Percentiles rank a stretch among this genome's conserved stretches.
Evolutionary conservation across 352 stramenopile genomes (phyloP).

Genomic region (Pythium myriotylum): DNA sequence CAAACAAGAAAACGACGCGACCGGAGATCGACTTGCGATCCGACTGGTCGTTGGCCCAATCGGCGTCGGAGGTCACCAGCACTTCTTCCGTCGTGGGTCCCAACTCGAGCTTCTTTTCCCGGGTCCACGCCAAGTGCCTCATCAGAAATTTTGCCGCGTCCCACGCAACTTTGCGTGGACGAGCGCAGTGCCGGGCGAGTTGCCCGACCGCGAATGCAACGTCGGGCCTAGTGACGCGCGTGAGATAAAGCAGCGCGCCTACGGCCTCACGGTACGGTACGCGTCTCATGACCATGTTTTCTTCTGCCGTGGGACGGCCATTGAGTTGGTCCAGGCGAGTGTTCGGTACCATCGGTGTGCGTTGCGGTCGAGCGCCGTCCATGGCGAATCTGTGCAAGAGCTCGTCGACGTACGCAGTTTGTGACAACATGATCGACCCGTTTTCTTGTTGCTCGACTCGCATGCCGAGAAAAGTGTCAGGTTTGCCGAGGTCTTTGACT

Average conservation of each 20-base stretch:
- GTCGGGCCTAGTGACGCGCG: conserved; percentile 14
- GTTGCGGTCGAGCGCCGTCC: not conserved
- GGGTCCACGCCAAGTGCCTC: too few relatives aligned
- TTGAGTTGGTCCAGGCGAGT: conserved; percentile 6
- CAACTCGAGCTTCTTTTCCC: too few relatives aligned
- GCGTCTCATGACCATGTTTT: not conserved
- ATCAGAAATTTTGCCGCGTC: conserved; percentile 16
- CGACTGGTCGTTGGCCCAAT: too few relatives aligned
- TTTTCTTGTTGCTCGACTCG: not conserved
- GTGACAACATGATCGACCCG: not conserved
- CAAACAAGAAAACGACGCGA: too few relatives aligned
- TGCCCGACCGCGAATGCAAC: conserved; percentile 9
- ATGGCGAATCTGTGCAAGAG: conserved; percentile 14
- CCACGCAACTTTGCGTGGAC: conserved; percentile 11
- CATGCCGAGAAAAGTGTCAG: conserved; percentile 15
- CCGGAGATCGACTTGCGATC: too few relatives aligned
- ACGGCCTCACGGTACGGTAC: conserved; percentile 17
- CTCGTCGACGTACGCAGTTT: conserved; percentile 7
- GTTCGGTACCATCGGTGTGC: conserved; percentile 15
- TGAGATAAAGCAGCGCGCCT: conserved; percentile 12
- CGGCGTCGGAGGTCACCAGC: too few relatives aligned
- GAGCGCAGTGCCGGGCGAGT: conserved; percentile 6
- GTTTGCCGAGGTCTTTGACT: conserved; percentile 10
- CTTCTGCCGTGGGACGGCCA: not conserved
- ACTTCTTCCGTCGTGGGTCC: too few relatives aligned